phyloP scores from a whole-genome alignment of 2,329 filamentous ascomycete species.

The Diplodia corticola region DNA sequence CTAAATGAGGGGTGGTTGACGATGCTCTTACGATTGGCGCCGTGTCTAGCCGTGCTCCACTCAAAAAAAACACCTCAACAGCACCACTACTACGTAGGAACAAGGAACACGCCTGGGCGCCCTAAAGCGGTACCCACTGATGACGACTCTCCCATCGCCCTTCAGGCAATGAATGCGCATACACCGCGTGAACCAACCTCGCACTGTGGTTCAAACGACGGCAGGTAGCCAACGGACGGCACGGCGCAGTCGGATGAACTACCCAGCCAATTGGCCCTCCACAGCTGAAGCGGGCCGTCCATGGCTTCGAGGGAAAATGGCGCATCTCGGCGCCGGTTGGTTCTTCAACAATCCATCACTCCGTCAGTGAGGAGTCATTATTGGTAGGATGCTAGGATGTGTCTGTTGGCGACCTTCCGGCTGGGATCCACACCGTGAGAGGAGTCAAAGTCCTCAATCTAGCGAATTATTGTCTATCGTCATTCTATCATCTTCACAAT shows the following conservation, averaged over 20 bases:
- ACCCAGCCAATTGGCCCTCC: background rate
- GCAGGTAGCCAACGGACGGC: background rate
- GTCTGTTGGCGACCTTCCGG: background rate
- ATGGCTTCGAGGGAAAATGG: constrained; percentile 1
- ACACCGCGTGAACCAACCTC: background rate
- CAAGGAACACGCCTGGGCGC: background rate
- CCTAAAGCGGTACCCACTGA: background rate
- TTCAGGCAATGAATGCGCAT: background rate
- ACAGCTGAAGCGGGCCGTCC: background rate
- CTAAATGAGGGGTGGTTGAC: constrained; percentile 14
- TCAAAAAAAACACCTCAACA: background rate
- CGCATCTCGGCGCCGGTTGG: background rate
- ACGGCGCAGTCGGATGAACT: background rate
- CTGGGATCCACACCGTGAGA: background rate
- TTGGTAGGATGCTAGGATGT: background rate
- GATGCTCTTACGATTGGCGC: constrained; percentile 5
- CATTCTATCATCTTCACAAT: background rate
- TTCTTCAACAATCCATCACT: background rate
- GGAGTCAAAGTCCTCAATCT: background rate
- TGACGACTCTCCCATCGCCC: background rate
- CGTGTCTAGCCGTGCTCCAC: background rate
- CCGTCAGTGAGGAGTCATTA: background rate
- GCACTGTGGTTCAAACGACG: background rate
- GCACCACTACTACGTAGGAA: no score
- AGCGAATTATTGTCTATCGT: background rate